phyloP scores from a whole-genome alignment of 805 yeast species.

The Wickerhamomyces hampshirensis region DNA sequence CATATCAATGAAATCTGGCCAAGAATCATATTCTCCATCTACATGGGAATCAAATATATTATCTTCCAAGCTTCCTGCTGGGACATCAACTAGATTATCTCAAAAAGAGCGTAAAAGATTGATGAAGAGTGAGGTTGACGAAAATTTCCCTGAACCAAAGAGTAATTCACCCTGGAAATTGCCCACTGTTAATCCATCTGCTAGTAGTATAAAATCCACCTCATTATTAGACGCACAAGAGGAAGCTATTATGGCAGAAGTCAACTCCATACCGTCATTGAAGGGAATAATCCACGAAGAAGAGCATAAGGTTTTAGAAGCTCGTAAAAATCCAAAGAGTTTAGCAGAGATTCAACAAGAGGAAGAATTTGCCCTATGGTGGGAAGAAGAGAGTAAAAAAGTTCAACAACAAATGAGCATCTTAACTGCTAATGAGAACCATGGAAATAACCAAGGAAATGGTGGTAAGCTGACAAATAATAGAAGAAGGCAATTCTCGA shows the following conservation, averaged over 20 bases:
- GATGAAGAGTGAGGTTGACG: constrained; percentile 23
- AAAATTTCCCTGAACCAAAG: constrained; percentile 1
- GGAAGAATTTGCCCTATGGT: constrained; percentile 83
- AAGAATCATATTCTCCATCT: too few relatives aligned
- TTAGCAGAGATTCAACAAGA: constrained; percentile 74
- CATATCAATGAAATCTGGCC: constrained; percentile 2
- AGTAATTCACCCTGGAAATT: constrained; percentile 19
- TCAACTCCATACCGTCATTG: constrained; percentile 26
- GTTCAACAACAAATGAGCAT: constrained; percentile 43
- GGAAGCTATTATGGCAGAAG: constrained; percentile 7
- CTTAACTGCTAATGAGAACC: constrained; percentile 1
- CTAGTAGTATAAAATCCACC: constrained; percentile 7
- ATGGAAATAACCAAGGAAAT: background rate
- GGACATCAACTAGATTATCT: constrained; percentile 28
- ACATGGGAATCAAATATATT: too few relatives aligned
- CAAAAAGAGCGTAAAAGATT: constrained; percentile 55
- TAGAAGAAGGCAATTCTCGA: background rate
- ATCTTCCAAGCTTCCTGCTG: constrained; percentile 11
- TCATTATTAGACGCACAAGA: constrained; percentile 18
- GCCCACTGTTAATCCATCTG: constrained; percentile 6
- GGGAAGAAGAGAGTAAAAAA: constrained; percentile 71
- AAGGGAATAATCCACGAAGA: constrained; percentile 45
- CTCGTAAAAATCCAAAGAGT: constrained; percentile 35
- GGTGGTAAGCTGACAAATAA: background rate
- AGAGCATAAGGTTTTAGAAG: constrained; percentile 33